Percentiles rank a stretch among this genome's conserved stretches.
These are phyloP conservation scores for Tuber indicum DNA, from an alignment of 495 filamentous ascomycete genomes.

Conservation along the genomic window DNA sequence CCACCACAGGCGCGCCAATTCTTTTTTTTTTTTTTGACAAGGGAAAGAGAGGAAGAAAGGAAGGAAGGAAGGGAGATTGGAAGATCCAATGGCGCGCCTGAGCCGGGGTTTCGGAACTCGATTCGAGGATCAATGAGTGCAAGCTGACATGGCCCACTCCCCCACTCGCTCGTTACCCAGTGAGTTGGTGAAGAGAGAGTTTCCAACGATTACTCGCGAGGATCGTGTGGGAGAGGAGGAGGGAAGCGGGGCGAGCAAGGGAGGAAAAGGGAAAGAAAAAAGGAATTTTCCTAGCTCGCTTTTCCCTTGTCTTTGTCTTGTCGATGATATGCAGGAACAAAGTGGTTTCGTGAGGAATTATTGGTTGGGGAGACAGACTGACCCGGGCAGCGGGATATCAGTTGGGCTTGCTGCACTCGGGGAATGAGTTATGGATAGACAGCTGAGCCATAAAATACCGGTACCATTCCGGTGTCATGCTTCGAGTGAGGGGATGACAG, in stretches of 20 bases:
- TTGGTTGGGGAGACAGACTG: neutral
- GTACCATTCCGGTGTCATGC: no score
- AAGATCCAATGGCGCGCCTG: neutral
- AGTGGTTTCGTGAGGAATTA: neutral
- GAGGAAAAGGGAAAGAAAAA: neutral
- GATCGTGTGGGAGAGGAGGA: no score
- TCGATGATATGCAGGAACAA: neutral
- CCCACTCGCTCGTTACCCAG: neutral
- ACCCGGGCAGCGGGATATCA: neutral
- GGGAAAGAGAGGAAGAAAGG: neutral
- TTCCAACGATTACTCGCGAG: neutral
- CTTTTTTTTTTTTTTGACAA: neutral
- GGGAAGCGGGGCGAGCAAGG: no score
- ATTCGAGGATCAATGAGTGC: neutral
- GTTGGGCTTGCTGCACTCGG: neutral
- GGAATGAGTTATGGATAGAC: no score
- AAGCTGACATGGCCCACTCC: neutral
- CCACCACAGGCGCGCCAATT: neutral
- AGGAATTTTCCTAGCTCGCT: neutral
- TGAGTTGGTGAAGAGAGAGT: neutral
- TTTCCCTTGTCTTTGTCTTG: neutral
- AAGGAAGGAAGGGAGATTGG: neutral
- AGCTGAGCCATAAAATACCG: neutral
- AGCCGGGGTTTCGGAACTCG: neutral
- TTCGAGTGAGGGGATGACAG: neutral